phyloP scores from a whole-genome alignment of 2,329 filamentous ascomycete species.

The Aspergillus fructus region DNA sequence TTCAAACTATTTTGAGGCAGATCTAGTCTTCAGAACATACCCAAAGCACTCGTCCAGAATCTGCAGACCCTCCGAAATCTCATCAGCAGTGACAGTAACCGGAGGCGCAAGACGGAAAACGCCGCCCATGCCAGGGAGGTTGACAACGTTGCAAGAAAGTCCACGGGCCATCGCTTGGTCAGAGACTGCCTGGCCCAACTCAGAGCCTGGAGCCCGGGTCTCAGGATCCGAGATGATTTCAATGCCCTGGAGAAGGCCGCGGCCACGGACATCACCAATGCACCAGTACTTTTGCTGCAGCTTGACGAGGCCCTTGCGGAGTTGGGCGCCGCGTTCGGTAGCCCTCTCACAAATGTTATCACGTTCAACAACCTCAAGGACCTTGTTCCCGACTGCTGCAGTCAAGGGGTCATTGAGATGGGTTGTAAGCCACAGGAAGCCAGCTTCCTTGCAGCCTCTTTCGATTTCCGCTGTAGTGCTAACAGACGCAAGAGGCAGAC shows the following conservation, averaged over 20 bases:
- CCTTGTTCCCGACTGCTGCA: slow-evolving; percentile 60
- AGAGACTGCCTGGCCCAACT: slow-evolving; percentile 50
- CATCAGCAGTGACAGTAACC: slow-evolving; percentile 54
- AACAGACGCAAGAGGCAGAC: slow-evolving; percentile 59
- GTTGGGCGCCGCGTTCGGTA: slow-evolving; percentile 43
- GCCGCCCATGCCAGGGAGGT: slow-evolving; percentile 55
- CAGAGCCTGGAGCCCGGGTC: slow-evolving; percentile 49
- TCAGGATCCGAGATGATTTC: slow-evolving; percentile 56
- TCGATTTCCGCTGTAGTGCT: slow-evolving; percentile 57
- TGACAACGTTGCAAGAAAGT: slow-evolving; percentile 58
- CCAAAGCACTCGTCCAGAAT: slow-evolving; percentile 59
- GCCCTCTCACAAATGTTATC: slow-evolving; percentile 54
- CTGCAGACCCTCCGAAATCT: slow-evolving; percentile 52
- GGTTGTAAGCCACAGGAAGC: slow-evolving; percentile 60
- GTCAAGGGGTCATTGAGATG: slow-evolving; percentile 64
- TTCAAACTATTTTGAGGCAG: not conserved
- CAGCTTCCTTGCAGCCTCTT: slow-evolving; percentile 46
- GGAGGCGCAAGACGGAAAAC: slow-evolving; percentile 62
- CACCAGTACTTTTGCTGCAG: slow-evolving; percentile 57
- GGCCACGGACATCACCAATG: slow-evolving; percentile 61
- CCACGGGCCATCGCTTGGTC: slow-evolving; percentile 53
- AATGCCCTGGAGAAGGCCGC: slow-evolving; percentile 58
- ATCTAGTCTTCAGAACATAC: slow-evolving; percentile 9
- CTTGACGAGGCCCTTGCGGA: slow-evolving; percentile 49
- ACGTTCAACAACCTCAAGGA: slow-evolving; percentile 60